phyloP scores from a whole-genome alignment of 345 rosid genomes.

The Populus nigra region DNA sequence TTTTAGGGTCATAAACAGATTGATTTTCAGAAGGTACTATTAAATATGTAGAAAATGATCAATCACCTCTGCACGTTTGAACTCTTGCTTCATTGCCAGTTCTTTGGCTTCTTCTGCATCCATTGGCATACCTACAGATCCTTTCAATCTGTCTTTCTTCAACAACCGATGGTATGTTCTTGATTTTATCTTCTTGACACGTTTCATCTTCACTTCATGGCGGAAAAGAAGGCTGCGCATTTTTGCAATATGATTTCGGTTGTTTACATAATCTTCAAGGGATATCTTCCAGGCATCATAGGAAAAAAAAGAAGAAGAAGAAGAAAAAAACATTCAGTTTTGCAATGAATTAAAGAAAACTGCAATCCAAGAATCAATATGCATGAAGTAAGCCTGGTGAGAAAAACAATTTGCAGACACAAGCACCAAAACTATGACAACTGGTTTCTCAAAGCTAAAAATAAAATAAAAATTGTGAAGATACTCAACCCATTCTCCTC shows the following conservation, averaged over 20 bases:
- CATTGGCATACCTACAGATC: constrained; percentile 46
- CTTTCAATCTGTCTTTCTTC: constrained; percentile 63
- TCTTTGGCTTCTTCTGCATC: constrained; percentile 88
- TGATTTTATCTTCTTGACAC: constrained; percentile 83
- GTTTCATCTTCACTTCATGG: constrained; percentile 80
- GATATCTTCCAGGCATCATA: constrained; percentile 55
- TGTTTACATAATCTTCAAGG: constrained; percentile 60
- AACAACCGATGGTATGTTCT: constrained; percentile 73
- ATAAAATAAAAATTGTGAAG: no score
- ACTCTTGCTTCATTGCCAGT: constrained; percentile 70
- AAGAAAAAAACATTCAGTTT: not conserved
- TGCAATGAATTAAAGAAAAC: not conserved
- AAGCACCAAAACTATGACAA: not conserved
- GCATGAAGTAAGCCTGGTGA: not conserved
- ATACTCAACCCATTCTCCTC: not conserved
- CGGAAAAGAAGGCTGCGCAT: constrained; percentile 87
- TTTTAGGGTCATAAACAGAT: not conserved
- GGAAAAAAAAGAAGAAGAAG: not conserved
- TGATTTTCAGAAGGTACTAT: not conserved
- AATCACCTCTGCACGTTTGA: constrained; percentile 76
- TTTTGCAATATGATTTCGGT: constrained; percentile 63
- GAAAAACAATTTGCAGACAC: not conserved
- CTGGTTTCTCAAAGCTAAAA: not conserved
- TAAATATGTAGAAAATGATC: not conserved
- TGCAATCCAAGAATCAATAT: not conserved